A percentile compares a stretch with the other conserved stretches of the same genome.
phyloP scores from a whole-genome alignment of 129 eudicot species.

The Helichrysum umbraculigerum region DNA sequence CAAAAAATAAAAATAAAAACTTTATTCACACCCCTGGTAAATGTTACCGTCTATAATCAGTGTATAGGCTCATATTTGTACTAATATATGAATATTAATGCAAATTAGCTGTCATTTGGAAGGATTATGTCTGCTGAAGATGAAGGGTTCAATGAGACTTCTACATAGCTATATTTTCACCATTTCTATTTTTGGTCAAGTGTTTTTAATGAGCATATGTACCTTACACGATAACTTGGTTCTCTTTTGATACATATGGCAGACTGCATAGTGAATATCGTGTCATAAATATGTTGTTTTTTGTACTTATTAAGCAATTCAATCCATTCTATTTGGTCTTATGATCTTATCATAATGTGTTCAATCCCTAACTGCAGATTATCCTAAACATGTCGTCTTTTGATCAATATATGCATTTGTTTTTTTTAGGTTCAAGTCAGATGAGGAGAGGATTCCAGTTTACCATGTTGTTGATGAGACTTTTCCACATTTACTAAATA shows the following conservation, averaged over 20 bases:
- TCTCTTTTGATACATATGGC: constrained; percentile 12
- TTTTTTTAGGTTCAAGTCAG: constrained; percentile 85
- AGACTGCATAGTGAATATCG: constrained; percentile 1
- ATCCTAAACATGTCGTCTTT: not conserved
- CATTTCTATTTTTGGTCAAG: not conserved
- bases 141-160: not conserved
- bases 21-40: not conserved
- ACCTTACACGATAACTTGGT: not conserved
- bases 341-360: not conserved
- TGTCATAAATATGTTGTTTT: not conserved
- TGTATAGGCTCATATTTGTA: not conserved
- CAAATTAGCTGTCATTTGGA: constrained; percentile 15
- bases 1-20: too few relatives aligned
- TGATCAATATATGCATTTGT: constrained; percentile 14
- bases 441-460: constrained; percentile 90
- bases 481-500: constrained; percentile 75
- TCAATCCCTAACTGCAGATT: not conserved
- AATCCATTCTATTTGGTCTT: constrained; percentile 9
- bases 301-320: not conserved
- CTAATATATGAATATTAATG: not conserved
- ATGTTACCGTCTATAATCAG: not conserved
- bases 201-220: constrained; percentile 10
- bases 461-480: constrained; percentile 85
- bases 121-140: constrained; percentile 12
- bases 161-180: constrained; percentile 9